Conservation (phyloP, 1,139 yeast genomes). For the Lodderomyces oxycetoniae region DNA sequence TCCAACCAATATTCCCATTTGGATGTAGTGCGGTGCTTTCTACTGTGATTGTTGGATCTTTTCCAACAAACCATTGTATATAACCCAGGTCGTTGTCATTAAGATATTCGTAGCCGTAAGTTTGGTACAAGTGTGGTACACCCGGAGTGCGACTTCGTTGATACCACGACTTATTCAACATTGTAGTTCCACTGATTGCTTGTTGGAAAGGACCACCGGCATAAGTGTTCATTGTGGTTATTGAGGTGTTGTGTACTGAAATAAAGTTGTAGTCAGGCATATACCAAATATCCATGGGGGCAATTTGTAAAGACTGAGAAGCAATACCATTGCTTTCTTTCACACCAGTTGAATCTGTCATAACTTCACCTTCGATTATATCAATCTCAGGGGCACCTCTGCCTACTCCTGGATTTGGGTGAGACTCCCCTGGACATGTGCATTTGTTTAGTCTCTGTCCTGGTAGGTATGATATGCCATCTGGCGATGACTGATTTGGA, state of each 20-base stretch:
- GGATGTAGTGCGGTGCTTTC: slow-evolving; percentile 65
- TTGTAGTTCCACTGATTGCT: slow-evolving; percentile 72
- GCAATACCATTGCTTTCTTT: slow-evolving; percentile 54
- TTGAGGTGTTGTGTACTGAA: slow-evolving; percentile 54
- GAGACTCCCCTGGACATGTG: slow-evolving; percentile 71
- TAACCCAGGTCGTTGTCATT: slow-evolving; percentile 68
- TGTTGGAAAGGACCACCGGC: slow-evolving; percentile 85
- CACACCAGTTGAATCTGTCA: slow-evolving; percentile 23
- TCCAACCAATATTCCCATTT: slow-evolving; percentile 76
- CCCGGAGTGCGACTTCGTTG: slow-evolving; percentile 38
- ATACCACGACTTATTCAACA: slow-evolving; percentile 72
- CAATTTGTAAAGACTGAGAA: slow-evolving; percentile 78
- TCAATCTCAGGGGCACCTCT: slow-evolving; percentile 92
- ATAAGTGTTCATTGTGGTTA: slow-evolving; percentile 70
- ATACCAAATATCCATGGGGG: slow-evolving; percentile 86
- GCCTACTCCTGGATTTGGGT: slow-evolving; percentile 74
- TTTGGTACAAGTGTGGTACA: slow-evolving; percentile 47
- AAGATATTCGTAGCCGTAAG: slow-evolving; percentile 70
- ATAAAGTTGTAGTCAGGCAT: slow-evolving; percentile 72
- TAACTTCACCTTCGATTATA: slow-evolving; percentile 70
- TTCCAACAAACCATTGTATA: slow-evolving; percentile 78
- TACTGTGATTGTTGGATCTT: slow-evolving; percentile 58
- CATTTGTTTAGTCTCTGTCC: slow-evolving; percentile 71
- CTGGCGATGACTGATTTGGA: slow-evolving; percentile 79
- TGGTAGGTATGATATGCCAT: slow-evolving; percentile 73